A percentile compares a stretch with the other conserved stretches of the same genome.
These are phyloP conservation scores for Cercophora samala DNA, from an alignment of 495 filamentous ascomycete genomes.

Conservation along the genomic window DNA sequence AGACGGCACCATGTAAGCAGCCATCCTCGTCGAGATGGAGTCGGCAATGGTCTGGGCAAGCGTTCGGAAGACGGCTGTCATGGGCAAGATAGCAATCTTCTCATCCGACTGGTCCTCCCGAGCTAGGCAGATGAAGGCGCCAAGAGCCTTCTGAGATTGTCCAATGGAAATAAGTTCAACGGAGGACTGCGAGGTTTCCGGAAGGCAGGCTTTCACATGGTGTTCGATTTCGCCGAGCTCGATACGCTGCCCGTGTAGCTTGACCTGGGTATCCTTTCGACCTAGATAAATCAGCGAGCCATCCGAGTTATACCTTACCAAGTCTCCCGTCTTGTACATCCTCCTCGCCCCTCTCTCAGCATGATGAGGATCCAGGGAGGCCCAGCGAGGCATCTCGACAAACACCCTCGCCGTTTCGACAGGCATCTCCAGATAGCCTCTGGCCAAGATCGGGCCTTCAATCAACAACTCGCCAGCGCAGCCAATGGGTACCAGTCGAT, in stretches of 20 bases:
- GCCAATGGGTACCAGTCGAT: constrained; percentile 61
- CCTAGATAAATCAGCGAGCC: constrained; percentile 51
- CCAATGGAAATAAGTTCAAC: constrained; percentile 20
- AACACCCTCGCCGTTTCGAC: constrained; percentile 56
- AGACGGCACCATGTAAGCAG: constrained; percentile 54
- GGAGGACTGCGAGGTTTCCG: constrained; percentile 4
- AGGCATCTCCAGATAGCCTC: constrained; percentile 68
- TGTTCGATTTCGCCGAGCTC: constrained; percentile 55
- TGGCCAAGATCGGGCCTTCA: constrained; percentile 51
- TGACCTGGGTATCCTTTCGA: constrained; percentile 37
- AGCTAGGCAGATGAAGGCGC: constrained; percentile 16
- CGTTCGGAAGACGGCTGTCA: constrained; percentile 9
- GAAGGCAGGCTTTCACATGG: constrained; percentile 42
- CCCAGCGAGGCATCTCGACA: constrained; percentile 28
- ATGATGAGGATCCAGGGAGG: constrained; percentile 11
- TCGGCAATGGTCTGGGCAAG: constrained; percentile 7
- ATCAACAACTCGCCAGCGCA: constrained; percentile 74
- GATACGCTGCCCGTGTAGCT: constrained; percentile 41
- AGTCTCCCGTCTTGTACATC: constrained; percentile 60
- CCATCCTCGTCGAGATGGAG: constrained; percentile 11
- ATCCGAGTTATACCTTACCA: constrained; percentile 54
- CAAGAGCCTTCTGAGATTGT: constrained; percentile 19
- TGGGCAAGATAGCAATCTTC: constrained; percentile 15
- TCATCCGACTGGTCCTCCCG: neutral
- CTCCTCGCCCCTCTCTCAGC: constrained; percentile 1